Evolutionary conservation across 495 filamentous ascomycete genomes (phyloP).

Genomic region (Penicillium coprophilum): DNA sequence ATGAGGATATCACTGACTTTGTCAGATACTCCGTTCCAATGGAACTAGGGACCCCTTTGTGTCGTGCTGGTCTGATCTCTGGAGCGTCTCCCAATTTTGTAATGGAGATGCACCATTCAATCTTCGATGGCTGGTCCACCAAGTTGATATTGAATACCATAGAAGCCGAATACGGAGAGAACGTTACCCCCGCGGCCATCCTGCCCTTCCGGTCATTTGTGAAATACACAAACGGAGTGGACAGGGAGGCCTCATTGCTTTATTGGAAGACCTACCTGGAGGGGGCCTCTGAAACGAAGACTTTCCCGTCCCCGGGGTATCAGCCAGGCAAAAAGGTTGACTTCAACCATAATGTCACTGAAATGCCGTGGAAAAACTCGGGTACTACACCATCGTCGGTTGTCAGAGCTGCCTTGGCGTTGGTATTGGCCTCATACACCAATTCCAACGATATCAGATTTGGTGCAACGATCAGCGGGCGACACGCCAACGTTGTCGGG

Average conservation of each 20-base stretch:
- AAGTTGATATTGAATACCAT: background rate
- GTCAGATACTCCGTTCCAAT: no score
- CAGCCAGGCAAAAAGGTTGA: no score
- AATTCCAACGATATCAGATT: background rate
- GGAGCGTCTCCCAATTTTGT: no score
- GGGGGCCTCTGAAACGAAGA: background rate
- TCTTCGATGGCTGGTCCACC: constrained; percentile 1
- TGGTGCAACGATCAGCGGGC: constrained; percentile 3
- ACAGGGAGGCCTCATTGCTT: no score
- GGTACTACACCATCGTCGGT: background rate
- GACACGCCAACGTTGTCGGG: background rate
- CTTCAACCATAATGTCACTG: background rate
- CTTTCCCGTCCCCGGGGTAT: no score
- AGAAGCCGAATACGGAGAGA: background rate
- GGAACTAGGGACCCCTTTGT: no score
- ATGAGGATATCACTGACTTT: no score
- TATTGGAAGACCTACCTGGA: background rate
- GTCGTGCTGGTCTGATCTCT: no score
- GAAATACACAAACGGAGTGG: background rate
- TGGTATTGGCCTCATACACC: background rate
- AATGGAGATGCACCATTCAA: background rate
- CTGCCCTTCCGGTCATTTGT: background rate
- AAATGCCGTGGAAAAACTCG: background rate
- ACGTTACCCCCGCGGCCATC: background rate
- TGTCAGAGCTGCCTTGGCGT: background rate